phyloP scores from a whole-genome alignment of 257 asterid genomes.

The Schizonepeta tenuifolia region DNA sequence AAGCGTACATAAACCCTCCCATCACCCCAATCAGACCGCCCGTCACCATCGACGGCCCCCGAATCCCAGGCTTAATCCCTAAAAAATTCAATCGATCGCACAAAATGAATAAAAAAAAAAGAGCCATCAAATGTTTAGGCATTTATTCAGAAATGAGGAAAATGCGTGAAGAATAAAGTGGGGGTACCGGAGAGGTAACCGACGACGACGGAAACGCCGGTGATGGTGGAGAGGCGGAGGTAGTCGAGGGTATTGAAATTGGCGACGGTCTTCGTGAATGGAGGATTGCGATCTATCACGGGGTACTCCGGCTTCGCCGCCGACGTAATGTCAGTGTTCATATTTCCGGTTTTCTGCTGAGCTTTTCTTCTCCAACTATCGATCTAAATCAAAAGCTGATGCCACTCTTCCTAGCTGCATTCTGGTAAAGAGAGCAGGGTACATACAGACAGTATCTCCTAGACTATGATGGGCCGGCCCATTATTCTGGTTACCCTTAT shows the following conservation, averaged over 20 bases:
- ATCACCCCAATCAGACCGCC: slow-evolving; percentile 88
- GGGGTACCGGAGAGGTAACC: slow-evolving; percentile 87
- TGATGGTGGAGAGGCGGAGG: slow-evolving; percentile 84
- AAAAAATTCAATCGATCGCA: not conserved
- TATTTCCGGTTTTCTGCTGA: slow-evolving; percentile 31
- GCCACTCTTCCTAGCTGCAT: slow-evolving; percentile 2
- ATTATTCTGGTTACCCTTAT: not conserved
- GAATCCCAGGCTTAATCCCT: slow-evolving; percentile 93
- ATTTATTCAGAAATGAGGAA: not conserved
- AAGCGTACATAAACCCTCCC: slow-evolving; percentile 99
- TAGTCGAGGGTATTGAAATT: slow-evolving; percentile 89
- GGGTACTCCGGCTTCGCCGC: slow-evolving; percentile 88
- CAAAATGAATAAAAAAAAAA: not conserved
- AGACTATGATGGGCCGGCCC: slow-evolving; percentile 21
- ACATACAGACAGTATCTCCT: not conserved
- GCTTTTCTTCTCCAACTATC: slow-evolving; percentile 12
- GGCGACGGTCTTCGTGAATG: slow-evolving; percentile 81
- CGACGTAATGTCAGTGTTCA: slow-evolving; percentile 94
- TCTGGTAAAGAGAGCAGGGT: not conserved
- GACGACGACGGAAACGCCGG: slow-evolving; percentile 90
- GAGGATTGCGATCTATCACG: slow-evolving; percentile 91
- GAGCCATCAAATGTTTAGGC: slow-evolving; percentile 4
- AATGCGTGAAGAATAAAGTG: not conserved
- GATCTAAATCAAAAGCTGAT: slow-evolving; percentile 10
- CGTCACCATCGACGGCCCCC: slow-evolving; percentile 98